A percentile compares a stretch with the other conserved stretches of the same genome.
These are phyloP conservation scores for Mentha longifolia DNA, from an alignment of 257 asterid species.

Conservation along the genomic window DNA sequence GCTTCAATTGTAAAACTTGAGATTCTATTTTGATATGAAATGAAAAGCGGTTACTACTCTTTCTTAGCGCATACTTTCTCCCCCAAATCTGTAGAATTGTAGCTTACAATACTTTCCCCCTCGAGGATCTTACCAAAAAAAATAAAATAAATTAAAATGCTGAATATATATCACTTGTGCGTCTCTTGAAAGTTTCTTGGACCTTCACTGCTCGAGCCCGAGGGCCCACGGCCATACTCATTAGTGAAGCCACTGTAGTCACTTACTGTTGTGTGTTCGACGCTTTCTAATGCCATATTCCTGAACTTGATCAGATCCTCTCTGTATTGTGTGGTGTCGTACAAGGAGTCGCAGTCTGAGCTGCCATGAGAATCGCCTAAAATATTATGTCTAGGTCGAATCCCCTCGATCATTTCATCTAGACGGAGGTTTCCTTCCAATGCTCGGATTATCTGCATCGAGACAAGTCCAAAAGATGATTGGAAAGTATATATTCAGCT, in stretches of 20 bases:
- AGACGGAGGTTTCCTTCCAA: constrained; percentile 72
- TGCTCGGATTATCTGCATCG: constrained; percentile 57
- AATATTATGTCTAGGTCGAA: constrained; percentile 51
- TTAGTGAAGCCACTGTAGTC: constrained; percentile 76
- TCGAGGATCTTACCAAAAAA: too few relatives aligned
- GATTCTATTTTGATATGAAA: too few relatives aligned
- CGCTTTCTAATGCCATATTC: constrained; percentile 72
- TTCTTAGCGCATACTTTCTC: too few relatives aligned
- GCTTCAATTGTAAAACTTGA: too few relatives aligned
- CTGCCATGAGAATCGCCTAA: constrained; percentile 53
- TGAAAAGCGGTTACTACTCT: too few relatives aligned
- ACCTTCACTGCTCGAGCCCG: constrained; percentile 72
- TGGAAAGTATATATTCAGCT: too few relatives aligned
- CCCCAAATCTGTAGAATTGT: too few relatives aligned
- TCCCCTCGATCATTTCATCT: constrained; percentile 56
- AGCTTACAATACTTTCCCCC: too few relatives aligned
- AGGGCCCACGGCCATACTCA: constrained; percentile 65
- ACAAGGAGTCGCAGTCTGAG: constrained; percentile 57
- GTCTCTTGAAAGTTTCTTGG: constrained; percentile 14
- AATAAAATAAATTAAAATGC: neutral
- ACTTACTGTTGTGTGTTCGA: constrained; percentile 54
- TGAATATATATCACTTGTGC: constrained; percentile 23
- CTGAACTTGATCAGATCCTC: constrained; percentile 77
- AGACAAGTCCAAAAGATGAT: neutral
- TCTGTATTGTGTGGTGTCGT: constrained; percentile 66